Percentiles rank a stretch among this genome's conserved stretches.
These are phyloP conservation scores for Trametes meyenii DNA, from an alignment of 768 basidiomycete species.

Conservation along the genomic window DNA sequence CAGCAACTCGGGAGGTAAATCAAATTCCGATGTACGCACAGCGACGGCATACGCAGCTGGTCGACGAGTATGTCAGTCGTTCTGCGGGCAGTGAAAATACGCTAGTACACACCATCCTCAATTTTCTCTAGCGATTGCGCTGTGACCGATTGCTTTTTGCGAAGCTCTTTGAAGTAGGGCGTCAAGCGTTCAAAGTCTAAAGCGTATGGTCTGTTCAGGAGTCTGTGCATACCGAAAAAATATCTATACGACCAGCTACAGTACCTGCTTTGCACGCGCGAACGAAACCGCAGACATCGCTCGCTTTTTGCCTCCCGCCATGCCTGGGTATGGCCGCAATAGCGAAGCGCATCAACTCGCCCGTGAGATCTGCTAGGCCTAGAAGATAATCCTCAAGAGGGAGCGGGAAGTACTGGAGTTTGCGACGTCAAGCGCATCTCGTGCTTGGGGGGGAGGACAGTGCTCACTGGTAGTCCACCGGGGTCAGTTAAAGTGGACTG, in stretches of 20 bases:
- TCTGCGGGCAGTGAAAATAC: neutral
- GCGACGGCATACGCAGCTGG: constrained; percentile 76
- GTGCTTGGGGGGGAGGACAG: too few relatives aligned
- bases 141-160: constrained; percentile 88
- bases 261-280: constrained; percentile 71
- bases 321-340: constrained; percentile 77
- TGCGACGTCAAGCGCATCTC: neutral
- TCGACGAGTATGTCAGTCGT: neutral
- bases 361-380: constrained; percentile 92
- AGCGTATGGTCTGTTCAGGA: too few relatives aligned
- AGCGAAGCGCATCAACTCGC: constrained; percentile 95
- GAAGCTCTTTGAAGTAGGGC: constrained; percentile 69
- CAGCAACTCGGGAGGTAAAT: constrained; percentile 65
- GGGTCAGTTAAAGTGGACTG: constrained; percentile 65
- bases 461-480: constrained; percentile 63
- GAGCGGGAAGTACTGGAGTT: constrained; percentile 70
- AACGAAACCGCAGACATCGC: constrained; percentile 70
- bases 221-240: neutral
- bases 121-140: constrained; percentile 90
- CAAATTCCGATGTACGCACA: constrained; percentile 74
- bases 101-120: constrained; percentile 70
- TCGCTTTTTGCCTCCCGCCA: constrained; percentile 65
- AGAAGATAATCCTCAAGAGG: constrained; percentile 86
- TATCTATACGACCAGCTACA: constrained; percentile 18
- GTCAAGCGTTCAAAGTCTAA: constrained; percentile 80